phyloP scores from a whole-genome alignment of 108 stramenopile genomes.

The Fragilariopsis cylindrus region DNA sequence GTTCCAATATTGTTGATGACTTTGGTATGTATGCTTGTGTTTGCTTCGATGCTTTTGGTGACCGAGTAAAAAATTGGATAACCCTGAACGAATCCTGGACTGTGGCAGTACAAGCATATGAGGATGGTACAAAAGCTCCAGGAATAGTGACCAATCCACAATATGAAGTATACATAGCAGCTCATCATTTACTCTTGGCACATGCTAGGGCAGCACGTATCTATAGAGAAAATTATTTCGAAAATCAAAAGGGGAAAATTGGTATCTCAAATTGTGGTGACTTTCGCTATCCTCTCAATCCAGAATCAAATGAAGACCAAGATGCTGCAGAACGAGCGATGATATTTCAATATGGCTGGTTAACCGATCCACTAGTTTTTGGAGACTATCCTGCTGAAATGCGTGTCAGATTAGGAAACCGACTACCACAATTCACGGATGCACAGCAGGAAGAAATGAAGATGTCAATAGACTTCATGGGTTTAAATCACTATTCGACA shows the following conservation, averaged over 20 bases:
- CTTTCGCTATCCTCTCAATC: slow-evolving; percentile 65
- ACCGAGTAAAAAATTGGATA: slow-evolving; percentile 91
- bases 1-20: slow-evolving; percentile 48
- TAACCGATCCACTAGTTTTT: slow-evolving; percentile 70
- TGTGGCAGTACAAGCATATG: slow-evolving; percentile 82
- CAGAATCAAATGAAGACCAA: slow-evolving; percentile 45
- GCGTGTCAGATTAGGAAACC: slow-evolving; percentile 58
- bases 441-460: slow-evolving; percentile 47
- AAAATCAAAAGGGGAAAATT: slow-evolving; percentile 58
- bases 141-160: slow-evolving; percentile 55
- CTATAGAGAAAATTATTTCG: slow-evolving; percentile 63
- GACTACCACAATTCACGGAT: slow-evolving; percentile 78
- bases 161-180: slow-evolving; percentile 70
- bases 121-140: slow-evolving; percentile 86
- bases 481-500: slow-evolving; percentile 90
- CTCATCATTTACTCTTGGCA: slow-evolving; percentile 81
- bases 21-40: slow-evolving; percentile 89
- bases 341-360: slow-evolving; percentile 88
- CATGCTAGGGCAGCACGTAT: slow-evolving; percentile 83
- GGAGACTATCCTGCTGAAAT: slow-evolving; percentile 89
- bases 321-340: slow-evolving; percentile 84
- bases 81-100: slow-evolving; percentile 95
- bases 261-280: slow-evolving; percentile 87
- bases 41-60: slow-evolving; percentile 88
- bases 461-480: slow-evolving; percentile 86